Conservation (phyloP, 2,329 filamentous ascomycete species). For the Aureobasidium sp. region DNA sequence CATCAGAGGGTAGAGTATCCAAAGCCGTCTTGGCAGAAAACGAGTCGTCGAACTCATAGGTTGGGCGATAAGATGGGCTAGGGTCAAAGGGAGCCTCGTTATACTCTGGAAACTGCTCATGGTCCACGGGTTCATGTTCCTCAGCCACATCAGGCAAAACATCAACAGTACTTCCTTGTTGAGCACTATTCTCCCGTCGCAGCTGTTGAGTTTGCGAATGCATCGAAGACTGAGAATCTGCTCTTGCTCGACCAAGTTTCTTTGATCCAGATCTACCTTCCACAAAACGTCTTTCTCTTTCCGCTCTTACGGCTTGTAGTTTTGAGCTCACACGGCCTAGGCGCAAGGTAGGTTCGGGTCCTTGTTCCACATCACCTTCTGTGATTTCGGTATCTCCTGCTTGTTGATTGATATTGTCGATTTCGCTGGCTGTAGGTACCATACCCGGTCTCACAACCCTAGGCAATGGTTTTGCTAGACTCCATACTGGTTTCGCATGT, state of each 20-base stretch:
- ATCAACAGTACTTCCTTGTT: conserved; percentile 9
- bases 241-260: background rate
- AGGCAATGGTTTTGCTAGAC: conserved; percentile 15
- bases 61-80: background rate
- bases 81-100: conserved; percentile 1
- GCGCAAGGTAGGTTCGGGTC: conserved; percentile 14
- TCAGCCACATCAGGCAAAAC: conserved; percentile 1
- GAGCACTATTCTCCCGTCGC: background rate
- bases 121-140: conserved; percentile 9
- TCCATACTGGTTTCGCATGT: conserved; percentile 14
- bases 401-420: background rate
- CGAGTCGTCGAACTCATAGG: conserved; percentile 19
- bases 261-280: conserved; percentile 11
- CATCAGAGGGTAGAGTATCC: background rate
- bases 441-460: conserved; percentile 20
- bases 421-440: conserved; percentile 14
- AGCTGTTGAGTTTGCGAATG: conserved; percentile 1
- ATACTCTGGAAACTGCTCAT: conserved; percentile 6
- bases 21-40: conserved; percentile 11
- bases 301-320: conserved; percentile 12
- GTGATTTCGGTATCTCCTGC: background rate
- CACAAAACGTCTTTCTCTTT: conserved; percentile 8
- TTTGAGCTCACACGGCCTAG: conserved; percentile 10
- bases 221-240: conserved; percentile 10
- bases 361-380: conserved; percentile 16